phyloP scores from a whole-genome alignment of 352 stramenopile genomes.

The Pythium periplocum region DNA sequence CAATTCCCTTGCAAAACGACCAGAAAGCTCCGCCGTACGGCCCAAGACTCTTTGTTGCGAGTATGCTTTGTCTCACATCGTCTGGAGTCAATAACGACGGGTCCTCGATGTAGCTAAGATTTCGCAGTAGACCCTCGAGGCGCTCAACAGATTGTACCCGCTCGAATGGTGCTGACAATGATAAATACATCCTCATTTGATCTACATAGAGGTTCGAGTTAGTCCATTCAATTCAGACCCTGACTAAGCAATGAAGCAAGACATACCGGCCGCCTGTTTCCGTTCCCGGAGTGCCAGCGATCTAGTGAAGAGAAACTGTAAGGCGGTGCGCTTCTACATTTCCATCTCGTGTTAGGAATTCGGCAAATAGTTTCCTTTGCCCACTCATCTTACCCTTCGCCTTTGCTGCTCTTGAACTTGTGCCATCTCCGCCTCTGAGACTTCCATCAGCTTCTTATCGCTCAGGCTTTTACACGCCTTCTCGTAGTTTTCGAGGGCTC shows the following conservation, averaged over 20 bases:
- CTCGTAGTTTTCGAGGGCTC: constrained; percentile 48
- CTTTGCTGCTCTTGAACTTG: constrained; percentile 34
- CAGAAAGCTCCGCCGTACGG: constrained; percentile 7
- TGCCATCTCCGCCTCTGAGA: constrained; percentile 25
- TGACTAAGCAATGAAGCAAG: too few relatives aligned
- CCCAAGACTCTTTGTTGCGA: constrained; percentile 11
- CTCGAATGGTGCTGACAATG: constrained; percentile 7
- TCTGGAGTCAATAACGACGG: constrained; percentile 10
- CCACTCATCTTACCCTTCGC: constrained; percentile 21
- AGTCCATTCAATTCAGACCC: too few relatives aligned
- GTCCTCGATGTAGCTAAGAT: constrained; percentile 15
- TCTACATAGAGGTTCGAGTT: not conserved
- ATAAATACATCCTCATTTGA: constrained; percentile 12
- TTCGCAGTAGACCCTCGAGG: constrained; percentile 12
- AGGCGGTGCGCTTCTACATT: too few relatives aligned
- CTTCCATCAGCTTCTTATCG: constrained; percentile 22
- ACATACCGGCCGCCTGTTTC: too few relatives aligned
- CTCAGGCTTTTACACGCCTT: constrained; percentile 31
- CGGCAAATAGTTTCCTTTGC: too few relatives aligned
- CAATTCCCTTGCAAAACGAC: constrained; percentile 2
- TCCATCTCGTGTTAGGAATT: too few relatives aligned
- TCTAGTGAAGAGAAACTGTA: too few relatives aligned
- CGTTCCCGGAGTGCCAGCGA: too few relatives aligned
- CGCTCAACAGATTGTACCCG: constrained; percentile 4
- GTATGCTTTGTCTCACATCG: constrained; percentile 12